Percentiles rank a stretch among this genome's conserved stretches.
Evolutionary conservation across 106 monocot genomes (phyloP).

Genomic region (Apostasia shenzhenica): DNA sequence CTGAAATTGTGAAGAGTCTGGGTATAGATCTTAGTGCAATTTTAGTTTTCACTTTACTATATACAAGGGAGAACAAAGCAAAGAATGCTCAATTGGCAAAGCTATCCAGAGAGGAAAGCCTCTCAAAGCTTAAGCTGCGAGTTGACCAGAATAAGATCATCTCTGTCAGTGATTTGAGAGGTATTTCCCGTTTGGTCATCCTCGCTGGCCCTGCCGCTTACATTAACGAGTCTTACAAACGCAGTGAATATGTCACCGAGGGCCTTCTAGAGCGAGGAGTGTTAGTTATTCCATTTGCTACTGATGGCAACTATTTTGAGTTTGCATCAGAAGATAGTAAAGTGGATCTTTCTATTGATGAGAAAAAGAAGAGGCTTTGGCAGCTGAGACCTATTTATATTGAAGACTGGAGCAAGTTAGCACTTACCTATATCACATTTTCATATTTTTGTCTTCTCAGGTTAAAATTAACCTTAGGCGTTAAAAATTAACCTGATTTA

Average conservation of each 20-base stretch:
- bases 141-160: conserved; percentile 53
- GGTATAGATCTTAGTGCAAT: conserved; percentile 80
- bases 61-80: conserved; percentile 67
- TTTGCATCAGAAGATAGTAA: conserved; percentile 39
- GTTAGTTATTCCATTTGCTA: conserved; percentile 72
- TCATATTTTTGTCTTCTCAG: not conserved
- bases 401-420: conserved; percentile 81
- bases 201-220: conserved; percentile 71
- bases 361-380: conserved; percentile 63
- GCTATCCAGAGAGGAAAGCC: conserved; percentile 82
- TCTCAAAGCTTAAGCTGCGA: conserved; percentile 75
- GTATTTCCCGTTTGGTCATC: conserved; percentile 74
- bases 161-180: conserved; percentile 56
- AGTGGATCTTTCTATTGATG: conserved; percentile 17
- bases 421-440: conserved; percentile 1
- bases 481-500: too few species aligned
- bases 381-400: conserved; percentile 67
- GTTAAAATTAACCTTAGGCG: too few species aligned
- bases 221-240: conserved; percentile 53
- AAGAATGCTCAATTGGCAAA: conserved; percentile 70
- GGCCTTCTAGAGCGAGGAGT: conserved; percentile 74
- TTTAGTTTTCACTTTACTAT: conserved; percentile 73
- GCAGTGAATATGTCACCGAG: conserved; percentile 55
- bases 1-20: conserved; percentile 51
- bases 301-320: conserved; percentile 36